Conservation (phyloP, 2,329 filamentous ascomycete species). For the Sporothrix humicola region DNA sequence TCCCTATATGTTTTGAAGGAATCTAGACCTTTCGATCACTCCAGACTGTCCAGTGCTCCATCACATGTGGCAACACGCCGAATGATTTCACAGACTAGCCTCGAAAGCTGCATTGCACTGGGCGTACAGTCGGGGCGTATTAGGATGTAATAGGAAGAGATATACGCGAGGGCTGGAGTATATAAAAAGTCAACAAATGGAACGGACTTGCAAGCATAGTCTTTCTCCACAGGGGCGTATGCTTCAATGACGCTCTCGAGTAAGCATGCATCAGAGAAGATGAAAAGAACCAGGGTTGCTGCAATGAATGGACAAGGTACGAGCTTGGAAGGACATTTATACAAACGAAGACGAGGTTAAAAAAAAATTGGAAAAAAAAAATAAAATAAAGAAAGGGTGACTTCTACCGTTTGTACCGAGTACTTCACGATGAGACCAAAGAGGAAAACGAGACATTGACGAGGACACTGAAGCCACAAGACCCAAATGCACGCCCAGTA, state of each 20-base stretch:
- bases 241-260: background rate
- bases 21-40: background rate
- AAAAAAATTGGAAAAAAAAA: too few species aligned
- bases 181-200: background rate
- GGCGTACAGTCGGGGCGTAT: too few species aligned
- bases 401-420: background rate
- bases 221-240: background rate
- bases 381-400: background rate
- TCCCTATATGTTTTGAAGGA: background rate
- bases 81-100: background rate
- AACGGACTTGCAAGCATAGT: background rate
- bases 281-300: background rate
- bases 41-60: background rate
- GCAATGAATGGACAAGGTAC: slow-evolving; percentile 1
- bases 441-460: background rate
- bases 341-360: background rate
- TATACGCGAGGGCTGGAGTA: background rate
- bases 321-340: background rate
- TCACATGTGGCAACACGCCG: background rate
- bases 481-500: background rate
- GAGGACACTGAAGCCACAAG: background rate
- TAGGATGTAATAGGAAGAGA: background rate
- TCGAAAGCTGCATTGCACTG: background rate
- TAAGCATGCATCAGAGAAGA: background rate
- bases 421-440: background rate